Base-by-base conservation (phyloP, 768 basidiomycete genomes). In the Pleurotus tuber-regium region DNA sequence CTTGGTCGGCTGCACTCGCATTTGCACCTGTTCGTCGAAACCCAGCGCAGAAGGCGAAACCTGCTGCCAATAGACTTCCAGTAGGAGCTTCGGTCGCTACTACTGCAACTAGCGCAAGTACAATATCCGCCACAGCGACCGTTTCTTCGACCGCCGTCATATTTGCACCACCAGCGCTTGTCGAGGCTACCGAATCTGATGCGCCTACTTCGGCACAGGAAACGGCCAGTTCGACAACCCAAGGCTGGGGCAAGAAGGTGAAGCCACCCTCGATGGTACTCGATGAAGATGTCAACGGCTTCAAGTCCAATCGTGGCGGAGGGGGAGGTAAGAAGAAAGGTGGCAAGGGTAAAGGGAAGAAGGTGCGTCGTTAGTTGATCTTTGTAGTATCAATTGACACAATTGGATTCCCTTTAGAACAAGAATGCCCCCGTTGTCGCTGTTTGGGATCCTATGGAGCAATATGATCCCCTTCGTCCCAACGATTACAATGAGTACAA, bases 401-500 rank as follows among this genome's bases (percentile, higher is more conserved):
- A 40, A 40, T 55, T 29, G 49, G 25, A 26, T 25, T 50, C 19
- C 23, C 36, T 57, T 9, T 58, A 88, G 84, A 85, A 86, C 60
- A 86, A 85, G 56, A 77, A 80, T 60, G 66, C 73, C 0, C 78
- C 78, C 38, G 66, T 75, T 9, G 57, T 80, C 4, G 66, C 68
- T 1, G 66, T 80, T 2, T 92, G 91, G 91, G 89, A 93, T 66
- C 91, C 91, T 4, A 63, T 68, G 51, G 91, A 92, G 59, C 74
- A 70, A 24, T 94, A 94, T 63, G 92, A 94, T 56, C 87, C 90
- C 1, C 67, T 84, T 18, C 81, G 87, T 21, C 92, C 92, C 2
- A 93, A 93, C 54, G 92, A 94, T 58, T 92, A 93, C 68, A 84
- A 86, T 58, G 92, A 93, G 59, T 93, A 84, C 74, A 93, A 92